These are phyloP conservation scores for Takashimella koratensis DNA, from an alignment of 1,284 basidiomycete species.

Conservation along the genomic window DNA sequence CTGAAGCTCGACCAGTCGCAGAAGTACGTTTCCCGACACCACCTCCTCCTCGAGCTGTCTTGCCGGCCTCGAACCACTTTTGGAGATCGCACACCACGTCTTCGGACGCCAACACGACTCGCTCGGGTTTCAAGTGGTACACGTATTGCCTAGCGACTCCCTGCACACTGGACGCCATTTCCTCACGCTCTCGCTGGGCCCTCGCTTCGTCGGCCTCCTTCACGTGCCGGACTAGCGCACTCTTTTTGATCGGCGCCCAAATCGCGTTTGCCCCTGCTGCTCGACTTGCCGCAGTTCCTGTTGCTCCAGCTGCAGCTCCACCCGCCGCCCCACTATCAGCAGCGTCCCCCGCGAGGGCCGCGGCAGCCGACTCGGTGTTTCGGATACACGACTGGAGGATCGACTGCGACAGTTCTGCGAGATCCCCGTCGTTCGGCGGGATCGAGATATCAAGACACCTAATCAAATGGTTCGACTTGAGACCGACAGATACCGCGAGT, in stretches of 20 bases:
- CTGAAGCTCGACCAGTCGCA: slow-evolving; percentile 7
- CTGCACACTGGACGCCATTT: slow-evolving; percentile 35
- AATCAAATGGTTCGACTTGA: slow-evolving; percentile 77
- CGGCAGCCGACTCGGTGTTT: slow-evolving; percentile 67
- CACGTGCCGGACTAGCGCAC: slow-evolving; percentile 47
- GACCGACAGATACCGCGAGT: slow-evolving; percentile 80
- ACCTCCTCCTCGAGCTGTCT: slow-evolving; percentile 3
- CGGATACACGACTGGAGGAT: slow-evolving; percentile 68
- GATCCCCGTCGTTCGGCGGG: slow-evolving; percentile 79
- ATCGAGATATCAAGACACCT: slow-evolving; percentile 92
- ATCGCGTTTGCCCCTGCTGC: slow-evolving; percentile 36
- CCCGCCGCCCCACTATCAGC: neutral
- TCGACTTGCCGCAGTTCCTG: slow-evolving; percentile 2
- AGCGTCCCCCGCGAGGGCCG: slow-evolving; percentile 14
- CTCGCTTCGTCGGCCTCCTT: slow-evolving; percentile 46
- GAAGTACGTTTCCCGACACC: neutral
- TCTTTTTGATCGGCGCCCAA: slow-evolving; percentile 52
- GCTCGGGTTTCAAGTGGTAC: slow-evolving; percentile 53
- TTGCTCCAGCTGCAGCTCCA: slow-evolving; percentile 6
- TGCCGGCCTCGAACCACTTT: slow-evolving; percentile 33
- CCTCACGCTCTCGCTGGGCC: slow-evolving; percentile 37
- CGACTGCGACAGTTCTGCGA: slow-evolving; percentile 58
- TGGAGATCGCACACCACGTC: slow-evolving; percentile 46
- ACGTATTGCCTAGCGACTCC: slow-evolving; percentile 44
- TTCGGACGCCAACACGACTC: slow-evolving; percentile 57